These are phyloP conservation scores for Pezicula radicicola DNA, from an alignment of 2,329 filamentous ascomycete genomes.

Conservation along the genomic window DNA sequence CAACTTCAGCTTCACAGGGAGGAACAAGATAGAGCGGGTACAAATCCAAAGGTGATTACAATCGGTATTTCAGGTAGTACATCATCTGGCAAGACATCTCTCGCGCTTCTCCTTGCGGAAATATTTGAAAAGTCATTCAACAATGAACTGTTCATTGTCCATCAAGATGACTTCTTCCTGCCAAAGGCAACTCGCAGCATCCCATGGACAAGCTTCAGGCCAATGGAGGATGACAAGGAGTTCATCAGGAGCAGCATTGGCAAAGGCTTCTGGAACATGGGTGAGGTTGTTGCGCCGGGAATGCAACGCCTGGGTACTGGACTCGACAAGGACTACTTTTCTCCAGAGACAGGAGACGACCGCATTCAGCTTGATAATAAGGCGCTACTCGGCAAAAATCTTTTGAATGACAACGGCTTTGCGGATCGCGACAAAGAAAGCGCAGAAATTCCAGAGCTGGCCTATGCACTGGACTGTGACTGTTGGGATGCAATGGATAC, in stretches of 20 bases:
- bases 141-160: constrained; percentile 7
- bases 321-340: too few species aligned
- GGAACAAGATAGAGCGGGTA: too few species aligned
- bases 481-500: neutral
- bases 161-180: constrained; percentile 20
- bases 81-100: constrained; percentile 20
- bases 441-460: neutral
- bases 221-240: neutral
- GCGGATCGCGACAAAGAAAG: too few species aligned
- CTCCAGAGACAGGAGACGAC: too few species aligned
- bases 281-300: neutral
- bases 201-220: constrained; percentile 2
- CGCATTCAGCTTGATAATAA: too few species aligned
- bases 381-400: too few species aligned
- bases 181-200: constrained; percentile 8
- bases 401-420: neutral
- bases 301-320: too few species aligned
- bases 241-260: constrained; percentile 4
- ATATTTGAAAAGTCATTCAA: constrained; percentile 7
- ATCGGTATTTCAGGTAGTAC: constrained; percentile 20
- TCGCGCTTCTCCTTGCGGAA: constrained; percentile 15
- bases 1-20: too few species aligned
- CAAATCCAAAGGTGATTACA: constrained; percentile 4
- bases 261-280: constrained; percentile 1
- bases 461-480: neutral